Percentiles rank a stretch among this genome's conserved stretches.
Conservation (phyloP, 176 grass and related monocot genomes). For the Melocanna baccifera region DNA sequence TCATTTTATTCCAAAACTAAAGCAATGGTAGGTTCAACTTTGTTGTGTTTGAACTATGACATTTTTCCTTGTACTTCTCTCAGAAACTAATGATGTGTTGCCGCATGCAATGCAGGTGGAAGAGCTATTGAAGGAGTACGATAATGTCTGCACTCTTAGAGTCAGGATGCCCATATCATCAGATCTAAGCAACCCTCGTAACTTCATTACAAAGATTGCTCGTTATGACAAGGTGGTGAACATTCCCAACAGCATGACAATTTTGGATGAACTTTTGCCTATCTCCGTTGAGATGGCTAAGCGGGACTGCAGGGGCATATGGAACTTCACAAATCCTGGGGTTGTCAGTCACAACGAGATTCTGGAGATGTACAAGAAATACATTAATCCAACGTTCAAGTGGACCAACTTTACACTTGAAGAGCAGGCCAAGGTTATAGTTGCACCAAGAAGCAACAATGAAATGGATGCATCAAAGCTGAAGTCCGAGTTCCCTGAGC, state of each 20-base stretch:
- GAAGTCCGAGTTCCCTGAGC: conserved; percentile 68
- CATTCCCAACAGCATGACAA: conserved; percentile 68
- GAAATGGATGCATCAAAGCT: conserved; percentile 74
- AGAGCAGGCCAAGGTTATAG: conserved; percentile 86
- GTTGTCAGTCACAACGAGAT: conserved; percentile 66
- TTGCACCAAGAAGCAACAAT: conserved; percentile 76
- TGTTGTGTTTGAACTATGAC: background rate
- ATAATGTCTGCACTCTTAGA: conserved; percentile 64
- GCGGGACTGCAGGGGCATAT: conserved; percentile 56
- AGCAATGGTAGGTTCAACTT: conserved; percentile 52
- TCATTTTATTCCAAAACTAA: conserved; percentile 80
- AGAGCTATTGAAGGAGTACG: conserved; percentile 64
- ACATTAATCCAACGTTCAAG: conserved; percentile 51
- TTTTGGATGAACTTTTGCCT: conserved; percentile 62
- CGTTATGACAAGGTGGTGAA: conserved; percentile 67
- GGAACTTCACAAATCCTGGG: conserved; percentile 71
- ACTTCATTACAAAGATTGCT: conserved; percentile 65
- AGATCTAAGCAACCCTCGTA: conserved; percentile 58
- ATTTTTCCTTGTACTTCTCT: background rate
- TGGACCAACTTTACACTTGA: conserved; percentile 67
- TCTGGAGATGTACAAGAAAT: conserved; percentile 61
- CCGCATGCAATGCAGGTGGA: conserved; percentile 50
- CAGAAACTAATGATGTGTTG: background rate
- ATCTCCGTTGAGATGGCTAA: conserved; percentile 66
- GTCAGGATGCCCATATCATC: conserved; percentile 72